A percentile compares a stretch with the other conserved stretches of the same genome.
These are phyloP conservation scores for Elongisporangium senticosum DNA, from an alignment of 352 stramenopile genomes.

Conservation along the genomic window DNA sequence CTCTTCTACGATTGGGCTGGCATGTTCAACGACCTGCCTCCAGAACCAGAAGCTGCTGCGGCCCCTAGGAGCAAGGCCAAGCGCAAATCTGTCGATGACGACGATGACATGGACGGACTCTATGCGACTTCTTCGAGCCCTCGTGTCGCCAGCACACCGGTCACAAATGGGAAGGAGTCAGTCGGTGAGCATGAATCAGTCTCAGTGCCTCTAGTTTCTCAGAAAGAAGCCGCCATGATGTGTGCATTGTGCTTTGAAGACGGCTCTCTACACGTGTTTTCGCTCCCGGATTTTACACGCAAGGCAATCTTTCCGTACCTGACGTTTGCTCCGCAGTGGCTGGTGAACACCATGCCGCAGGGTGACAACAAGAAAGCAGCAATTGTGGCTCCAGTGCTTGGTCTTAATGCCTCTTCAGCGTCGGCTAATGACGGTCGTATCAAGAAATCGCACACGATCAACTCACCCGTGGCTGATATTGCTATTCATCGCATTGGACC, in stretches of 20 bases:
- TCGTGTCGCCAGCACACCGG: constrained; percentile 9
- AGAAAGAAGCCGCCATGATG: constrained; percentile 67
- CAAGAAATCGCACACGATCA: constrained; percentile 76
- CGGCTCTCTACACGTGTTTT: constrained; percentile 78
- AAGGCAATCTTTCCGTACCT: constrained; percentile 77
- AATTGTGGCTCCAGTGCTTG: constrained; percentile 52
- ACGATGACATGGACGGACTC: constrained; percentile 70
- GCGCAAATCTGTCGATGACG: constrained; percentile 29
- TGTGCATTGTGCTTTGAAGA: constrained; percentile 80
- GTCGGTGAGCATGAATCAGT: constrained; percentile 32
- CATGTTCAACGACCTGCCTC: constrained; percentile 50
- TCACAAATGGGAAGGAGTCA: constrained; percentile 3
- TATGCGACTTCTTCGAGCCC: constrained; percentile 24
- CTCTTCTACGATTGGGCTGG: constrained; percentile 82
- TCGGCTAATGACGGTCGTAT: constrained; percentile 72
- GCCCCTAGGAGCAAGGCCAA: constrained; percentile 29
- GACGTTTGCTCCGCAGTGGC: constrained; percentile 69
- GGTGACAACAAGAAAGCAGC: constrained; percentile 36
- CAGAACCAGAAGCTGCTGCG: not conserved
- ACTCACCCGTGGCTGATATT: constrained; percentile 80
- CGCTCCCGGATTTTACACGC: constrained; percentile 77
- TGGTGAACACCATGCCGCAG: constrained; percentile 74
- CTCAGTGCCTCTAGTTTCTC: constrained; percentile 43
- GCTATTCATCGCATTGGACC: constrained; percentile 75
- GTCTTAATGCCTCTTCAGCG: constrained; percentile 62